Evolutionary conservation across 345 rosid species (phyloP).

Genomic region (Barbarea vulgaris): DNA sequence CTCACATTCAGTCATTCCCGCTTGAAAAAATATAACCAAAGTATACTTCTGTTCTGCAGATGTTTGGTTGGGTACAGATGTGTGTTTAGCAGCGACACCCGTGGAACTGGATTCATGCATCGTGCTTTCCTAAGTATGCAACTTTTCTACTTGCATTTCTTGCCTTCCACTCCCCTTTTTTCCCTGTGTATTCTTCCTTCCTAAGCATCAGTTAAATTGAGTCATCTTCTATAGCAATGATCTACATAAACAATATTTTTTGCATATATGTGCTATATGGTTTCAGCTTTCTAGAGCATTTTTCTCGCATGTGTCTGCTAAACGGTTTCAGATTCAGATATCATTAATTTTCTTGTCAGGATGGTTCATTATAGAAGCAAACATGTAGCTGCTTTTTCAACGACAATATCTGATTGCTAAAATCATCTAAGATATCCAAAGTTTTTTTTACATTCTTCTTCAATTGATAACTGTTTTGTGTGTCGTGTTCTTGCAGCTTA

Average conservation of each 20-base stretch:
- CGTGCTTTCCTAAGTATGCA: constrained; percentile 91
- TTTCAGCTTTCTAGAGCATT: background rate
- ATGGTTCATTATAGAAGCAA: background rate
- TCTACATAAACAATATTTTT: background rate
- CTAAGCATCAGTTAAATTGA: background rate
- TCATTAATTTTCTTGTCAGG: background rate
- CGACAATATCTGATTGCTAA: background rate
- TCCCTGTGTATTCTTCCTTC: constrained; percentile 3
- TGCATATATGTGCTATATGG: background rate
- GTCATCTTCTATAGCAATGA: background rate
- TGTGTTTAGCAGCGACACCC: constrained; percentile 97
- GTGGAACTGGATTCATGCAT: constrained; percentile 99
- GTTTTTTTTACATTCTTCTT: too few relatives aligned
- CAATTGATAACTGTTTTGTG: too few relatives aligned
- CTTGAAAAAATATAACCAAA: constrained; percentile 8
- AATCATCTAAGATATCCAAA: background rate
- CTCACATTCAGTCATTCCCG: background rate
- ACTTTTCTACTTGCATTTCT: constrained; percentile 23
- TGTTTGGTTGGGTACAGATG: constrained; percentile 98
- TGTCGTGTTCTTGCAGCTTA: constrained; percentile 68
- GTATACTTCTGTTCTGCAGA: constrained; percentile 45
- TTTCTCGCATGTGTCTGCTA: background rate
- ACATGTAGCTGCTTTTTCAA: background rate
- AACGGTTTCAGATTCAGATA: constrained; percentile 1
- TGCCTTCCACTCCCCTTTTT: background rate